These are phyloP conservation scores for Epichloe aotearoae DNA, from an alignment of 2,329 filamentous ascomycete species.

Conservation along the genomic window DNA sequence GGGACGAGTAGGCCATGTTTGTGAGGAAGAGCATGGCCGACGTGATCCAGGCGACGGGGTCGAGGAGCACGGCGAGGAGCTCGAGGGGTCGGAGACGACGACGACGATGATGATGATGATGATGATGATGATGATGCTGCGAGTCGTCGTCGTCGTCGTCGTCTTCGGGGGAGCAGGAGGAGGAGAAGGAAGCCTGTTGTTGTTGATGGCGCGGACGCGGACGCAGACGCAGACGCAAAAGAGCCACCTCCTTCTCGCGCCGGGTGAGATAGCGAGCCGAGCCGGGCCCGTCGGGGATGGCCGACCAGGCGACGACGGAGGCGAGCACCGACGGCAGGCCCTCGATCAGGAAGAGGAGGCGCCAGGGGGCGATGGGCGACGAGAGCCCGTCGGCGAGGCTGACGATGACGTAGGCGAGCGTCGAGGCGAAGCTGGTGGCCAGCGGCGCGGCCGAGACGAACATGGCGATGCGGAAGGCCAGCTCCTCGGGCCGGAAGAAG, in stretches of 20 bases:
- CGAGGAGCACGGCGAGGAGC: constrained; percentile 32
- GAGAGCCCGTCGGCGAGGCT: constrained; percentile 44
- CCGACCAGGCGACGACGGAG: constrained; percentile 57
- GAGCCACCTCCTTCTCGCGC: constrained; percentile 56
- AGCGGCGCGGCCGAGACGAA: constrained; percentile 79
- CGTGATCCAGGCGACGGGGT: constrained; percentile 47
- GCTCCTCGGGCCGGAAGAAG: constrained; percentile 53
- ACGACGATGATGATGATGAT: no score
- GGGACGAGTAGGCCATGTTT: constrained; percentile 77
- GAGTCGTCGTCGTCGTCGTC: constrained; percentile 18
- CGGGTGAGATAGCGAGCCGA: constrained; percentile 49
- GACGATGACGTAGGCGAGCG: constrained; percentile 66
- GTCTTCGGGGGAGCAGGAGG: no score
- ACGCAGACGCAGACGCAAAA: constrained; percentile 52
- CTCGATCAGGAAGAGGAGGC: constrained; percentile 72
- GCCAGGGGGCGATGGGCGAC: constrained; percentile 63
- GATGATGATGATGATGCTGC: no score
- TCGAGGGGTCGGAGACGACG: constrained; percentile 35
- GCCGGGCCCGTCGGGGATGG: constrained; percentile 64
- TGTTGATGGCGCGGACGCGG: no score
- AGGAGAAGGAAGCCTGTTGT: constrained; percentile 3
- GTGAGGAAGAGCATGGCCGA: constrained; percentile 76
- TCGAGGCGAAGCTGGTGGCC: constrained; percentile 66
- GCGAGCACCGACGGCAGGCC: constrained; percentile 72
- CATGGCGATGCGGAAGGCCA: constrained; percentile 73